A percentile compares a stretch with the other conserved stretches of the same genome.
Evolutionary conservation across 805 yeast genomes (phyloP).

Genomic region (Metschnikowia peoriensis): DNA sequence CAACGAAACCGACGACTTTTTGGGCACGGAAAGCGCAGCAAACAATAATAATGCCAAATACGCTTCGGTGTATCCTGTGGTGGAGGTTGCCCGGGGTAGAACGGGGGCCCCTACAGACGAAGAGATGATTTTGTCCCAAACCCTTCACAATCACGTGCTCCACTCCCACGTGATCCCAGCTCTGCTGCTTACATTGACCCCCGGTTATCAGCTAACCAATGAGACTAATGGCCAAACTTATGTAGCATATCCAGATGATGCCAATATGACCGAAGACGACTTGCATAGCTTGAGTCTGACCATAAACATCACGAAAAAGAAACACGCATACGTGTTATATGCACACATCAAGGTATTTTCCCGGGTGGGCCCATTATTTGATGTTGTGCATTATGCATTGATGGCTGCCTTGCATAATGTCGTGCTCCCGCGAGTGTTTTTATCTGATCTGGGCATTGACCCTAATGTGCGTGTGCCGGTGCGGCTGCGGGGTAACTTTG

Average conservation of each 20-base stretch:
- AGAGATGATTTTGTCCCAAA: constrained; percentile 73
- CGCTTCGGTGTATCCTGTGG: constrained; percentile 61
- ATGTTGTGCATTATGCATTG: constrained; percentile 68
- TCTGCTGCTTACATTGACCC: constrained; percentile 15
- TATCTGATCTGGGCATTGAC: constrained; percentile 54
- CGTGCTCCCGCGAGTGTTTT: constrained; percentile 63
- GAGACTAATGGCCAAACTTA: constrained; percentile 16
- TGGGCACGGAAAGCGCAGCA: constrained; percentile 19
- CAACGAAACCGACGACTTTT: constrained; percentile 30
- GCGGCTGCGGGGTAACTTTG: constrained; percentile 51
- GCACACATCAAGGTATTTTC: constrained; percentile 77
- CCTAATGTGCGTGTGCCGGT: constrained; percentile 51
- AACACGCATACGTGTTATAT: constrained; percentile 51
- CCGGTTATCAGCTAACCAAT: constrained; percentile 19
- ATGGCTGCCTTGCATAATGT: constrained; percentile 59
- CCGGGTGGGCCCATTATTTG: constrained; percentile 79
- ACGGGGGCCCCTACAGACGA: constrained; percentile 82
- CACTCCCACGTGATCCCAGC: constrained; percentile 53
- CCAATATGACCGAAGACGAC: constrained; percentile 25
- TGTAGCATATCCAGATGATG: constrained; percentile 59
- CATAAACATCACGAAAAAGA: constrained; percentile 20
- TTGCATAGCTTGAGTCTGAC: constrained; percentile 20
- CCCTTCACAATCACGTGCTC: constrained; percentile 55
- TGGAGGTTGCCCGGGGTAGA: constrained; percentile 74
- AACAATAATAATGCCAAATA: constrained; percentile 15